Conservation (phyloP, 2,329 filamentous ascomycete species). For the Fusarium transvaalense region DNA sequence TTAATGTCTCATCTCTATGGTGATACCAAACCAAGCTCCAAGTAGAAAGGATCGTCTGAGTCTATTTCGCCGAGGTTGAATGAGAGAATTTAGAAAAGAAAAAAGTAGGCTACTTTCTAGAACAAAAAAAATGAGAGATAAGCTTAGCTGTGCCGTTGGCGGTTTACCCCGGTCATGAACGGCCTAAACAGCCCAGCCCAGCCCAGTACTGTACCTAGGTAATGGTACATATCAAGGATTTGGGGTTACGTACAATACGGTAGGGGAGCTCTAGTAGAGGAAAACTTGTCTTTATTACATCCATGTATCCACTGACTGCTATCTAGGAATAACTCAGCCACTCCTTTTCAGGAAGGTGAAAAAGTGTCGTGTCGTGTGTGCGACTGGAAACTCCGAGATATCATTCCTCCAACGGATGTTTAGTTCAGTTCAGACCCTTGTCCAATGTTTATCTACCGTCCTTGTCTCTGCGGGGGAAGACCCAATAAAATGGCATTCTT, state of each 20-base stretch:
- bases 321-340: conserved; percentile 21
- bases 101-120: conserved; percentile 22
- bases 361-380: neutral
- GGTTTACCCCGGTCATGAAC: conserved; percentile 4
- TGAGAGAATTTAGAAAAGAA: conserved; percentile 6
- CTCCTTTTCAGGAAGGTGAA: conserved; percentile 38
- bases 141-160: conserved; percentile 10
- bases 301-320: conserved; percentile 37
- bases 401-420: conserved; percentile 14
- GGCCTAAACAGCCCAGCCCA: neutral
- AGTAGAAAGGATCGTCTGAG: conserved; percentile 22
- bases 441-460: conserved; percentile 39
- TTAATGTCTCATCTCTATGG: conserved; percentile 15
- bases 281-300: too few species aligned
- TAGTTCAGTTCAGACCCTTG: conserved; percentile 15
- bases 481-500: conserved; percentile 12
- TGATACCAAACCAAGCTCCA: conserved; percentile 1
- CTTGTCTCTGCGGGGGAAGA: conserved; percentile 40
- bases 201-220: too few species aligned
- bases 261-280: too few species aligned
- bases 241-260: neutral
- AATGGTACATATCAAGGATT: too few species aligned
- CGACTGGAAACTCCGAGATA: conserved; percentile 19
- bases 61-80: conserved; percentile 12
- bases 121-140: conserved; percentile 20